phyloP scores from a whole-genome alignment of 176 grass and related monocot species.

The Avena atlantica region DNA sequence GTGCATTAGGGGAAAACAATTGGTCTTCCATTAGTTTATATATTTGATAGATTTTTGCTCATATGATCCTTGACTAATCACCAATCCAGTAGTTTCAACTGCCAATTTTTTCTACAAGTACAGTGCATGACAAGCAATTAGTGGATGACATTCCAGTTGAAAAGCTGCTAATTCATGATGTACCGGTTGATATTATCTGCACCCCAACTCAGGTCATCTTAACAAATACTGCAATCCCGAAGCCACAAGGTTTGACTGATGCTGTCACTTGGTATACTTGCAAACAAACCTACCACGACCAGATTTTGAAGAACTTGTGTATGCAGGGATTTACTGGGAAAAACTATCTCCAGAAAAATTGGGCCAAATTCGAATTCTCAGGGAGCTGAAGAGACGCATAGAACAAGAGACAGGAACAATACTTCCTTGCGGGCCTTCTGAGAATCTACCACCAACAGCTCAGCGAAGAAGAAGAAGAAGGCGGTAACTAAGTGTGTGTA shows the following conservation, averaged over 20 bases:
- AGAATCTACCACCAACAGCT: conserved; percentile 93
- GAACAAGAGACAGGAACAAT: conserved; percentile 67
- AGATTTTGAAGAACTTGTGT: conserved; percentile 16
- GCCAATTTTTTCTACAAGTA: conserved; percentile 20
- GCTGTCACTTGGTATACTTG: conserved; percentile 1
- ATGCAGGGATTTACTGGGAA: conserved; percentile 91
- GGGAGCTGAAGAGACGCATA: conserved; percentile 79
- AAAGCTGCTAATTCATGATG: conserved; percentile 94
- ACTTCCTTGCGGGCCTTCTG: conserved; percentile 82
- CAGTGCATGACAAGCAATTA: conserved; percentile 97
- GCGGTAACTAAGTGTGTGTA: conserved; percentile 16
- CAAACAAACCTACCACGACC: not conserved
- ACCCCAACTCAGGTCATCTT: conserved; percentile 91
- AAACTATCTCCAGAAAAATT: conserved; percentile 91
- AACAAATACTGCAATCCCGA: conserved; percentile 80
- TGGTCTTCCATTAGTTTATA: not conserved
- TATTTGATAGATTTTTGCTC: not conserved
- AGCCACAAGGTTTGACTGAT: conserved; percentile 76
- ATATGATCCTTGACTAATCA: conserved; percentile 6
- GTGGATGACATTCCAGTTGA: conserved; percentile 88
- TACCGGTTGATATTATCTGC: conserved; percentile 91
- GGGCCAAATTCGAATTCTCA: conserved; percentile 81
- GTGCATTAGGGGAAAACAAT: not conserved
- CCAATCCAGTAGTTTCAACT: not conserved
- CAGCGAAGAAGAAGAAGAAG: conserved; percentile 44